Conservation (phyloP, 1,284 basidiomycete species). For the Ceratobasidium sp. region DNA sequence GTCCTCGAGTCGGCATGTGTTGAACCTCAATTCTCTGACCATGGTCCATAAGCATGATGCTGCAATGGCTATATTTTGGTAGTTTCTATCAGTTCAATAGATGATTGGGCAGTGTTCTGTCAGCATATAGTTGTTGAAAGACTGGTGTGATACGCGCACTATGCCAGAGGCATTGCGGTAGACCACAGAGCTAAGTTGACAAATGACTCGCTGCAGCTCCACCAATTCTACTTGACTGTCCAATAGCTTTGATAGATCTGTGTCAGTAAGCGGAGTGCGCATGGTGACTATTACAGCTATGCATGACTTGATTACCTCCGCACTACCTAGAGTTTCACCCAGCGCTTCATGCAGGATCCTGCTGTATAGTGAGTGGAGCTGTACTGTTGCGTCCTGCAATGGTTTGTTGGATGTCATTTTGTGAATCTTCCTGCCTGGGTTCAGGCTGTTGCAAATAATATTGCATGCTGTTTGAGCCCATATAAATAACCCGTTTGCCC, state of each 20-base stretch:
- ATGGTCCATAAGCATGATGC: not conserved
- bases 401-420: not conserved
- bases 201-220: not conserved
- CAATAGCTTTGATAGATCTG: not conserved
- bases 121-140: conserved; percentile 26
- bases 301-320: not conserved
- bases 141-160: conserved; percentile 9
- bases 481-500: not conserved
- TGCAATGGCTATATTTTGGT: not conserved
- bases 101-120: not conserved
- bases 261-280: not conserved
- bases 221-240: not conserved
- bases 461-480: not conserved
- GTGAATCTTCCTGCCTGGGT: not conserved
- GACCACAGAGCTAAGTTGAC: conserved; percentile 2
- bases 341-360: not conserved
- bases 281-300: not conserved
- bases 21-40: conserved; percentile 1
- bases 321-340: not conserved
- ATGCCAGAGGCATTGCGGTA: conserved; percentile 1
- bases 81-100: not conserved
- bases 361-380: not conserved
- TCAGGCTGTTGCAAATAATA: not conserved
- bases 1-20: not conserved
- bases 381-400: not conserved